Evolutionary conservation across 2,329 filamentous ascomycete species (phyloP).

Genomic region (Sarocladium oryzae): DNA sequence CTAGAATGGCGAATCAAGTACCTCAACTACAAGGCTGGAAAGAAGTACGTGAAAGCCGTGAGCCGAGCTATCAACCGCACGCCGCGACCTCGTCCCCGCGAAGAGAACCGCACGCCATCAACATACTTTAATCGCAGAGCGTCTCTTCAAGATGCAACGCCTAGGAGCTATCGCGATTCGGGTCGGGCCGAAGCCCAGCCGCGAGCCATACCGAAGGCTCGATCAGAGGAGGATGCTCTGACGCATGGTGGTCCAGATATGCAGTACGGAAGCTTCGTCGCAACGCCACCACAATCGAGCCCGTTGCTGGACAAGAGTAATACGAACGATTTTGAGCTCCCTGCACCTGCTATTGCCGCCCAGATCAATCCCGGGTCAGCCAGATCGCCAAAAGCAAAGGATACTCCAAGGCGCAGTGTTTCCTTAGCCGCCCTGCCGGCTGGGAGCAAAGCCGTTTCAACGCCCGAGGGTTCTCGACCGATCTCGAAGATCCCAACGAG

Average conservation of each 20-base stretch:
- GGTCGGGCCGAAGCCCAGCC: not conserved
- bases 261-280: slow-evolving; percentile 48
- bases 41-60: slow-evolving; percentile 88
- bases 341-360: slow-evolving; percentile 43
- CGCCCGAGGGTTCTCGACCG: not conserved
- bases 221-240: slow-evolving; percentile 33
- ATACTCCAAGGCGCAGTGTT: not conserved
- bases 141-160: not conserved
- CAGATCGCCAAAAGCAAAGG: not conserved
- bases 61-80: slow-evolving; percentile 62
- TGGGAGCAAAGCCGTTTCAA: not conserved
- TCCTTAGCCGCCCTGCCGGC: not conserved
- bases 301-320: slow-evolving; percentile 11
- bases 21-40: slow-evolving; percentile 89
- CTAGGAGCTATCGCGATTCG: not conserved
- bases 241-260: slow-evolving; percentile 30
- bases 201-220: not conserved
- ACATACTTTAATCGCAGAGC: slow-evolving; percentile 9
- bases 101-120: slow-evolving; percentile 14
- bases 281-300: slow-evolving; percentile 30
- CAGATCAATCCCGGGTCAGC: slow-evolving; percentile 20
- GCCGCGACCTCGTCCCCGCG: slow-evolving; percentile 24
- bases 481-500: not conserved
- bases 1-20: slow-evolving; percentile 89
- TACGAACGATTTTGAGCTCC: slow-evolving; percentile 41